These are phyloP conservation scores for Myxozyma geophila DNA, from an alignment of 805 yeast species.

Conservation along the genomic window DNA sequence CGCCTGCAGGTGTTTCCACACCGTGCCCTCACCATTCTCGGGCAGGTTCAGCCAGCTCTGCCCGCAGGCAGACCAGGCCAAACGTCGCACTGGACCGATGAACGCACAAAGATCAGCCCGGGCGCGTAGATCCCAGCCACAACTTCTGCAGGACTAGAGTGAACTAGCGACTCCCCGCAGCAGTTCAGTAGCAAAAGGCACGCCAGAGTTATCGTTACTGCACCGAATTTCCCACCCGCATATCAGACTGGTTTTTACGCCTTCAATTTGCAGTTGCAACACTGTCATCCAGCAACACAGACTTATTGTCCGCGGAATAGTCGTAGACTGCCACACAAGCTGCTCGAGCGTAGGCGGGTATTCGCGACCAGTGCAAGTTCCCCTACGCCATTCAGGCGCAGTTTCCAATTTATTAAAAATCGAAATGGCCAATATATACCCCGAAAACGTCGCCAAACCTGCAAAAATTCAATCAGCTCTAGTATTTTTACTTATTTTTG, in stretches of 20 bases:
- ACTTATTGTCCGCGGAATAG: too few species aligned
- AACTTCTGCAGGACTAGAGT: too few species aligned
- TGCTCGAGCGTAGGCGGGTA: constrained; percentile 22
- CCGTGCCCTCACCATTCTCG: constrained; percentile 34
- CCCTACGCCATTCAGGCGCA: constrained; percentile 21
- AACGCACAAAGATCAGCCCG: too few species aligned
- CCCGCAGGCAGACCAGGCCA: too few species aligned
- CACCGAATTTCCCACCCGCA: constrained; percentile 40
- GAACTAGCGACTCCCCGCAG: too few species aligned
- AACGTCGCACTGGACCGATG: too few species aligned
- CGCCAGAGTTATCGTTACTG: constrained; percentile 15
- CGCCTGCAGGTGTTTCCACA: constrained; percentile 36
- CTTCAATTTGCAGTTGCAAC: neutral
- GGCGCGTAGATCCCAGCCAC: too few species aligned
- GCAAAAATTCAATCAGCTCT: too few species aligned
- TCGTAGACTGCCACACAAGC: neutral
- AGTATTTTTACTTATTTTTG: neutral
- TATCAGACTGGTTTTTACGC: constrained; percentile 20
- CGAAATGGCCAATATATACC: neutral
- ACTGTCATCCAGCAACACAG: neutral
- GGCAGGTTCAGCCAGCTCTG: constrained; percentile 13
- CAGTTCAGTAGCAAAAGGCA: neutral
- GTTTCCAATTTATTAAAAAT: neutral
- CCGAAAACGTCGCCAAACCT: neutral
- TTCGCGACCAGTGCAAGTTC: constrained; percentile 31